Base-by-base conservation (phyloP, 1,284 basidiomycete genomes). In the Boletus subluridellus region DNA sequence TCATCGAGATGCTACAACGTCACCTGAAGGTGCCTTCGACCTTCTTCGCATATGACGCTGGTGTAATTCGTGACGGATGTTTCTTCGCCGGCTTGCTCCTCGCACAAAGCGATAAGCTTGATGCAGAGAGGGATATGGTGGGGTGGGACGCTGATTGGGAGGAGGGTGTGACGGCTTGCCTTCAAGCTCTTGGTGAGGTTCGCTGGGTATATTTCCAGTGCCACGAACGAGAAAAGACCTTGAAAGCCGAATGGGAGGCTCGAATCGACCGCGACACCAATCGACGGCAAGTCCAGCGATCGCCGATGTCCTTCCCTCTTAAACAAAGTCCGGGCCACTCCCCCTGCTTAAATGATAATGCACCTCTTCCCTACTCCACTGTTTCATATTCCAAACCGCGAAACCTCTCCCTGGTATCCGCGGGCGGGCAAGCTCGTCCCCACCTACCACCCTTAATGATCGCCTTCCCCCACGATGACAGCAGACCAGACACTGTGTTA, bases 21-120 rank as follows among this genome's bases (percentile, higher is more conserved):
- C 84, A 88, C 66, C 72, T 87, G 21, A 77, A 70, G 65, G 69
- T 74, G 30, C 57, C 73, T 1, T 73, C 66, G 1, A 72, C 73
- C 34, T 83, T 94, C 64, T 93, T 95, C 69, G 82, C 82, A 63
- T 94, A 87, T 78, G 93, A 95, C 68, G 83, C 90, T 1, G 87
- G 88, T 26, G 79, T 94, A 5, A 85, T 92, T 45, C 83, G 90
- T 26, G 90, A 92, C 65, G 88, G 88, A 12, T 85, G 83, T 65
- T 94, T 87, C 77, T 92, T 87, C 66, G 89, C 90, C 2, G 92
- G 85, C 2, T 81, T 86, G 63, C 73, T 92, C 26, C 80, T 90
- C 14, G 88, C 87, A 1, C 78, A 74, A 56, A 68, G 77, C 7
- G 80, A 83, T 8, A 73, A 77, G 5, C 59, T 74, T 42, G 64